Evolutionary conservation across 2,329 filamentous ascomycete genomes (phyloP), one percentile per base, ranked within the genome.

Genomic region (Colletotrichum chrysophilum): DNA sequence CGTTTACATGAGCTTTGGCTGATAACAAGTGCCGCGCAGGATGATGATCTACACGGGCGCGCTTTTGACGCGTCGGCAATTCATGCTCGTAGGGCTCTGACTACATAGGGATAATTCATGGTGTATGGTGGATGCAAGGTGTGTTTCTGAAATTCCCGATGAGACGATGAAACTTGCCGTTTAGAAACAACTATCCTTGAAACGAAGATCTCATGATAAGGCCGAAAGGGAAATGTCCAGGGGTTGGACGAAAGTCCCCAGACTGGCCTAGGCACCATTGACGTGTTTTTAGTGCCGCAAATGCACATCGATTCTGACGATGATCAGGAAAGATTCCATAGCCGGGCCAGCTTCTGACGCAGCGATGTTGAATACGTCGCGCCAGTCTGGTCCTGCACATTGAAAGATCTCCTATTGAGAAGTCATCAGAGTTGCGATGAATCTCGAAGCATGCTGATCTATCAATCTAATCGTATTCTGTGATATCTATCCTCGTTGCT

Each of bases 221-320:
- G 43, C 43, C 43, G 43, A 21, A 13, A 7, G 21, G 0, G 43
- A 52, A 52, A 13, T 52, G 1, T 13, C 0, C 43, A 21, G 43
- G 43, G 43, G 43, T 48, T 1, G n/a, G 1, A 48, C 21, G 0
- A 48, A 48, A 48, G 4, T 1, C 1, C 9, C 43, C 2, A 7
- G 43, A 21, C 43, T 48, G 43, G 43, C 12, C 43, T 52, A 52
- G 43, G 3, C n/a, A 52, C 12, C 43, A 24, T 21, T 48, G n/a
- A 52, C 0, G 43, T 21, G 43, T 1, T 52, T 24, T 52, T 21
- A 18, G 18, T 24, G 24, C 24, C 24, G 24, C 43, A 52, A 52
- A 21, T 0, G 5, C 43, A 52, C 12, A 52, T 7, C 12, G 0
- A 52, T 52, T 52, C 12, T 4, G n/a, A 52, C n/a, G 43, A 52